Evolutionary conservation across 192 early-diverging fungal genomes (phyloP).

Genomic region (Gonapodya sp.): DNA sequence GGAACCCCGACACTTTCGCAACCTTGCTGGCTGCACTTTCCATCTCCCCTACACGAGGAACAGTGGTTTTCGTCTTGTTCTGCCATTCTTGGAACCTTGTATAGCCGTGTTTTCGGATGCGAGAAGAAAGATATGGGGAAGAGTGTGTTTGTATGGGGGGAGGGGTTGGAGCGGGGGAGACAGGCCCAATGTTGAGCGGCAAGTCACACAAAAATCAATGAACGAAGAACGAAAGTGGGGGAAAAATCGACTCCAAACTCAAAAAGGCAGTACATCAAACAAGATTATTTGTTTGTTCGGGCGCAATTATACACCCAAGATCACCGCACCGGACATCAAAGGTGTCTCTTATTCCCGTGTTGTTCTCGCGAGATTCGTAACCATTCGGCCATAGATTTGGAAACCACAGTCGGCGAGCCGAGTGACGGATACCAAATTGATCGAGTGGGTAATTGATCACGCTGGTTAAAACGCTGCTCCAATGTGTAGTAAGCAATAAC

Average conservation of each 20-base stretch:
- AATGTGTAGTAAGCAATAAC: too few relatives aligned
- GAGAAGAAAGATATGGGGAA: too few relatives aligned
- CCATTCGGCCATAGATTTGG: background rate
- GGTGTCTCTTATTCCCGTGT: conserved; percentile 1
- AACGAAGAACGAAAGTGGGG: too few relatives aligned
- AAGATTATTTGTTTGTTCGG: background rate
- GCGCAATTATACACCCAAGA: background rate
- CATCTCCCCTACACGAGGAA: conserved; percentile 79
- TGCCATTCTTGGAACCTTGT: conserved; percentile 88
- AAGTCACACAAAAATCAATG: too few relatives aligned
- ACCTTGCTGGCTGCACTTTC: conserved; percentile 50
- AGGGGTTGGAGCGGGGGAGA: too few relatives aligned
- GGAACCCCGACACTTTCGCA: conserved; percentile 32
- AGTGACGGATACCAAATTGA: background rate
- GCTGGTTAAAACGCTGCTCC: too few relatives aligned
- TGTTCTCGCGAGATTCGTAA: background rate
- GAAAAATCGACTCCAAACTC: too few relatives aligned
- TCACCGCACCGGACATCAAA: background rate
- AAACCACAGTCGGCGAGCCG: background rate
- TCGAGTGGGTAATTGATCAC: background rate
- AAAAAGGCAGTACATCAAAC: conserved; percentile 2
- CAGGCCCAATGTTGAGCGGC: too few relatives aligned
- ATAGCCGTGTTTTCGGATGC: too few relatives aligned
- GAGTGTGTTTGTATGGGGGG: too few relatives aligned
- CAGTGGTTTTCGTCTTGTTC: conserved; percentile 65